These are phyloP conservation scores for Metschnikowia vanudenii DNA, from an alignment of 805 yeast species.

Conservation along the genomic window DNA sequence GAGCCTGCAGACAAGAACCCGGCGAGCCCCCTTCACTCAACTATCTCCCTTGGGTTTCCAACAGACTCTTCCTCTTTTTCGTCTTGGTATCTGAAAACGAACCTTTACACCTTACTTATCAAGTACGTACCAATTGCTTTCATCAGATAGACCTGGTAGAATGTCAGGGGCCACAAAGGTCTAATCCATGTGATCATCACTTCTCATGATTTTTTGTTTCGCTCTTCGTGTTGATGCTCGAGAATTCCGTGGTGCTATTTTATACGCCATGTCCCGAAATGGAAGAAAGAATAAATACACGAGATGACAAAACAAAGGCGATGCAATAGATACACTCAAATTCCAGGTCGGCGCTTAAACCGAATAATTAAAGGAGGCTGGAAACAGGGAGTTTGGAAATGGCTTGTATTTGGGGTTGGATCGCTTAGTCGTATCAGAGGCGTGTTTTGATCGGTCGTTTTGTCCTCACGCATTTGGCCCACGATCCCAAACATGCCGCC, in stretches of 20 bases:
- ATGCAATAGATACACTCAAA: neutral
- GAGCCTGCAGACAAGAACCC: constrained; percentile 5
- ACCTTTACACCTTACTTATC: constrained; percentile 12
- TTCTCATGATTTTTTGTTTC: neutral
- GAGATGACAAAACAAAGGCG: neutral
- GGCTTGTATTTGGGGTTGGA: constrained; percentile 1
- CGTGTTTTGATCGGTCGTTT: constrained; percentile 12
- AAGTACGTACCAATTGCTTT: constrained; percentile 8
- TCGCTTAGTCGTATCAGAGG: neutral
- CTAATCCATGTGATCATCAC: neutral
- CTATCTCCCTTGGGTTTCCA: constrained; percentile 7
- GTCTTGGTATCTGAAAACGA: constrained; percentile 14
- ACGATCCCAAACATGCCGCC: neutral
- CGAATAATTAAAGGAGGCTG: neutral
- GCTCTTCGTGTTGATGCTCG: neutral
- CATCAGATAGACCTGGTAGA: neutral
- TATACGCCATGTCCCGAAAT: neutral
- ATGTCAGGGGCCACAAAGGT: neutral
- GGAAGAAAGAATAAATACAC: neutral
- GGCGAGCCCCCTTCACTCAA: constrained; percentile 16
- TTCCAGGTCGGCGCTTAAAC: neutral
- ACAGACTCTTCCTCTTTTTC: constrained; percentile 6
- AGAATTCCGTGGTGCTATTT: neutral
- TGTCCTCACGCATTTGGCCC: constrained; percentile 11
- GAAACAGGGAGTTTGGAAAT: neutral